Percentiles rank a stretch among this genome's conserved stretches.
These are phyloP conservation scores for Globisporangium apiculatum DNA, from an alignment of 352 stramenopile genomes.

Conservation along the genomic window DNA sequence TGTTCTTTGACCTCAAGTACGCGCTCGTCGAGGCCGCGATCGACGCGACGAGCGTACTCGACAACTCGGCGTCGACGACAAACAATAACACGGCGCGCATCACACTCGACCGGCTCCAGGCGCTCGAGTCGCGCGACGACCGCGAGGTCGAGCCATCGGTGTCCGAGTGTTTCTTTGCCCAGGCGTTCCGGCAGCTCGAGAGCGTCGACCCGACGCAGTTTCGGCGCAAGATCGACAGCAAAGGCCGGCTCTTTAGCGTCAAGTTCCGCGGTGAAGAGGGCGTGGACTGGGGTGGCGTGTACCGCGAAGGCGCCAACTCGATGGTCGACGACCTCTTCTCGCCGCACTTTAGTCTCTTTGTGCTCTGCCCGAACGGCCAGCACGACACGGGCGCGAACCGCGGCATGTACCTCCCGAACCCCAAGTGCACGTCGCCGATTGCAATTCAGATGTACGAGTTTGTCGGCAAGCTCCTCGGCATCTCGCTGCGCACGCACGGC, in stretches of 20 bases:
- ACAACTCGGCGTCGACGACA: slow-evolving; percentile 25
- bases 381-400: slow-evolving; percentile 83
- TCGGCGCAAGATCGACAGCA: slow-evolving; percentile 86
- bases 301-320: slow-evolving; percentile 82
- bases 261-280: slow-evolving; percentile 88
- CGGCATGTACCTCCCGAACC: slow-evolving; percentile 85
- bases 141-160: slow-evolving; percentile 81
- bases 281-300: slow-evolving; percentile 86
- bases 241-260: slow-evolving; percentile 82
- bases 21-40: slow-evolving; percentile 73
- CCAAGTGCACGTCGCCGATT: slow-evolving; percentile 82
- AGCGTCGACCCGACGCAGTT: slow-evolving; percentile 80
- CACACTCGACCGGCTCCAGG: slow-evolving; percentile 78
- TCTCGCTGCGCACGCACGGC: slow-evolving; percentile 89
- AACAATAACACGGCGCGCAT: slow-evolving; percentile 73
- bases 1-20: slow-evolving; percentile 87
- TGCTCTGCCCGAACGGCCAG: slow-evolving; percentile 82
- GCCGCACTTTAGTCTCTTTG: slow-evolving; percentile 75
- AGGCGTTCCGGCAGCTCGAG: slow-evolving; percentile 89
- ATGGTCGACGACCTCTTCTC: slow-evolving; percentile 89
- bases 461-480: slow-evolving; percentile 91
- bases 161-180: slow-evolving; percentile 91
- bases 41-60: slow-evolving; percentile 55
- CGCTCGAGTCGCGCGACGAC: slow-evolving; percentile 83
- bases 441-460: slow-evolving; percentile 92